Percentiles rank a stretch among this genome's conserved stretches.
Conservation (phyloP, 176 grass and related monocot genomes). For the Aechmea fasciata region DNA sequence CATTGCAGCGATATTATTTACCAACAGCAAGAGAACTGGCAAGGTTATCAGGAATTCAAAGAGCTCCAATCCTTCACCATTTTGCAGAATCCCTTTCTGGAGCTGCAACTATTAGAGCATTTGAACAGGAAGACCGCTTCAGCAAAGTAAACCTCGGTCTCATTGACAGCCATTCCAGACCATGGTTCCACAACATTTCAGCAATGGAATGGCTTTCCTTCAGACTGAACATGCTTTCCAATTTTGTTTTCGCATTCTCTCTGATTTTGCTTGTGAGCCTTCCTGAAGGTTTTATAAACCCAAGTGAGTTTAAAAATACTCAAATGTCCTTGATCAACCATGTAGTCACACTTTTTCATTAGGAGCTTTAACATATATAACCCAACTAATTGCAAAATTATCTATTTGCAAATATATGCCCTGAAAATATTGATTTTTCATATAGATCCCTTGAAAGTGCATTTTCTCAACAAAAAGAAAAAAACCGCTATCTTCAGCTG, state of each 20-base stretch:
- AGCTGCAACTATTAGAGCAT: slow-evolving; percentile 88
- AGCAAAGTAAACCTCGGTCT: slow-evolving; percentile 69
- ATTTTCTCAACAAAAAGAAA: no score
- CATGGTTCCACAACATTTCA: slow-evolving; percentile 80
- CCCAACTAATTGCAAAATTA: background rate
- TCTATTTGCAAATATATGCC: background rate
- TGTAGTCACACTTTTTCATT: background rate
- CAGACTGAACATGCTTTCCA: slow-evolving; percentile 78
- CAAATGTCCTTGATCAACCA: slow-evolving; percentile 12
- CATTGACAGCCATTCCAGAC: slow-evolving; percentile 64
- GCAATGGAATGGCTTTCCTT: slow-evolving; percentile 92
- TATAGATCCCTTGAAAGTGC: no score
- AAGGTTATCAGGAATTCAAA: slow-evolving; percentile 76
- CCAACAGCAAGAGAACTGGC: slow-evolving; percentile 86
- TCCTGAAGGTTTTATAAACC: slow-evolving; percentile 94
- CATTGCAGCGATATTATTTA: slow-evolving; percentile 79
- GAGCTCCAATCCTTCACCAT: slow-evolving; percentile 92
- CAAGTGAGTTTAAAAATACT: slow-evolving; percentile 57
- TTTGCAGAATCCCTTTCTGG: slow-evolving; percentile 84
- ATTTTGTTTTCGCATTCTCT: slow-evolving; percentile 91
- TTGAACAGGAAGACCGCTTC: slow-evolving; percentile 64
- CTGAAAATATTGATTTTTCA: no score
- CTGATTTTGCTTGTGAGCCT: slow-evolving; percentile 80
- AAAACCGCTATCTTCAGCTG: no score
- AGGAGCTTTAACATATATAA: no score